These are phyloP conservation scores for Eutrema yunnanense DNA, from an alignment of 345 rosid species.

Conservation along the genomic window DNA sequence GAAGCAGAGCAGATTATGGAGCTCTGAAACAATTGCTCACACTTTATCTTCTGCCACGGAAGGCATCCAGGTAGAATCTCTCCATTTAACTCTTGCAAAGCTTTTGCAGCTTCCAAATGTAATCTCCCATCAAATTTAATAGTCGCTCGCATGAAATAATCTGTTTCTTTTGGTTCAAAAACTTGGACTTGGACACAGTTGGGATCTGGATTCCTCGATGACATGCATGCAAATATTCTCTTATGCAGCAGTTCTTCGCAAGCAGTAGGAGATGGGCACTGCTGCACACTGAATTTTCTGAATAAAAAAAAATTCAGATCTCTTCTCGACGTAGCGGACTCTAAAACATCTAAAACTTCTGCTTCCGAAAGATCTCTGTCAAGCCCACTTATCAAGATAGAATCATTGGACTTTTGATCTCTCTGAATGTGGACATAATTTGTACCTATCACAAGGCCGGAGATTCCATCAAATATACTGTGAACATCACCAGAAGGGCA, in stretches of 20 bases:
- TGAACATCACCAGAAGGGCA: constrained; percentile 43
- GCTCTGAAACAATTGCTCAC: constrained; percentile 72
- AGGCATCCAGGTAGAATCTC: constrained; percentile 57
- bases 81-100: constrained; percentile 76
- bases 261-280: constrained; percentile 36
- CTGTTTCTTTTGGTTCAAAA: constrained; percentile 47
- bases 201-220: constrained; percentile 42
- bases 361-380: constrained; percentile 60
- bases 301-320: constrained; percentile 49
- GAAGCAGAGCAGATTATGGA: constrained; percentile 61
- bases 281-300: constrained; percentile 47
- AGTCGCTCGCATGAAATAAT: constrained; percentile 41
- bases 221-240: constrained; percentile 57
- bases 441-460: constrained; percentile 44
- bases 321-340: constrained; percentile 39
- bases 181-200: constrained; percentile 54
- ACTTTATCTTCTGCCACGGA: constrained; percentile 78
- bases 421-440: constrained; percentile 32
- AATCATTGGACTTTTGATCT: constrained; percentile 28
- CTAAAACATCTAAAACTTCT: constrained; percentile 52
- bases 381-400: constrained; percentile 43
- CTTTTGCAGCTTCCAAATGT: constrained; percentile 94
- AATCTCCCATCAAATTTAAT: constrained; percentile 74
- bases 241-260: constrained; percentile 51
- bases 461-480: constrained; percentile 37